phyloP scores from a whole-genome alignment of 2,329 filamentous ascomycete species.

The Coniosporium uncinatum region DNA sequence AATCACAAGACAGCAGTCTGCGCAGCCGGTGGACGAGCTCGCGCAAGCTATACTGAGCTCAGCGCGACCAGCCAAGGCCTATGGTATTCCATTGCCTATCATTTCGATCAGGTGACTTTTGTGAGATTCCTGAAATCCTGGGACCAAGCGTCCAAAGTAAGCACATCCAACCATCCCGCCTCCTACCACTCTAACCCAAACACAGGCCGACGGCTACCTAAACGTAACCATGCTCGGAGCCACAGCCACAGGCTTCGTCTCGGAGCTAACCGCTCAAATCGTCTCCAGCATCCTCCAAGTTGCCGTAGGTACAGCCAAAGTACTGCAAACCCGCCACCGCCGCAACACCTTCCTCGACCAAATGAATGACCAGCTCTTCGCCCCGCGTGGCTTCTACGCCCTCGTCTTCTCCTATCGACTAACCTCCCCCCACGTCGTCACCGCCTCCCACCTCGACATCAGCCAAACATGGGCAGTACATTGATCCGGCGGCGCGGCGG shows the following conservation, averaged over 20 bases:
- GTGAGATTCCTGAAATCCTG: slow-evolving; percentile 39
- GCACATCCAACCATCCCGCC: slow-evolving; percentile 35
- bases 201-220: slow-evolving; percentile 2
- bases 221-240: slow-evolving; percentile 15
- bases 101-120: slow-evolving; percentile 44
- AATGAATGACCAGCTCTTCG: slow-evolving; percentile 52
- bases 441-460: too few species aligned
- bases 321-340: slow-evolving; percentile 26
- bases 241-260: slow-evolving; percentile 28
- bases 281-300: slow-evolving; percentile 38
- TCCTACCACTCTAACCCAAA: slow-evolving; percentile 8
- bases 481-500: too few species aligned
- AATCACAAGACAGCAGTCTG: background rate
- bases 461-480: too few species aligned
- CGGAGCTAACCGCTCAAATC: slow-evolving; percentile 31
- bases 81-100: slow-evolving; percentile 5
- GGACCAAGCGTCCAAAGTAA: background rate
- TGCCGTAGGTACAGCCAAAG: slow-evolving; percentile 32
- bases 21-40: background rate
- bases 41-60: background rate
- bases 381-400: slow-evolving; percentile 48
- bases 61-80: background rate
- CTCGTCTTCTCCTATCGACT: slow-evolving; percentile 50
- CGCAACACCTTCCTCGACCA: slow-evolving; percentile 49
- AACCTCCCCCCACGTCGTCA: too few species aligned